phyloP scores from a whole-genome alignment of 2,329 filamentous ascomycete species.

The Aureobasidium pullulans region DNA sequence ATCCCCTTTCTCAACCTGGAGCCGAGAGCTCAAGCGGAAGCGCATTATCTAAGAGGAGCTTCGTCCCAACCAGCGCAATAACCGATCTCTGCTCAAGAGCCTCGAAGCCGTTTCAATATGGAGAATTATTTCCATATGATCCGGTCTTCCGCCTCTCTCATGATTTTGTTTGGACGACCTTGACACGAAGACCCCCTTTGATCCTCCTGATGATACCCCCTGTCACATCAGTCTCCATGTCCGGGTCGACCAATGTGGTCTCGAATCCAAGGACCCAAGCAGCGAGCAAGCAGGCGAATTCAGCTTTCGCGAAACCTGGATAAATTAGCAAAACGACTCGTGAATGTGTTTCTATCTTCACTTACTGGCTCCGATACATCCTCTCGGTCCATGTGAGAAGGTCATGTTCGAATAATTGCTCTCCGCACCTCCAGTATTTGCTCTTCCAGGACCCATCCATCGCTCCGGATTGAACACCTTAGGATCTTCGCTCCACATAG shows the following conservation, averaged over 20 bases:
- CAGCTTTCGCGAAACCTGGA: constrained; percentile 21
- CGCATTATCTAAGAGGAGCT: too few relatives aligned
- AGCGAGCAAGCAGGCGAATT: constrained; percentile 22
- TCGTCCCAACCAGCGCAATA: too few relatives aligned
- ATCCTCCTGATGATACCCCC: constrained; percentile 12
- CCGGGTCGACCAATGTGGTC: constrained; percentile 14
- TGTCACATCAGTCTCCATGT: constrained; percentile 11
- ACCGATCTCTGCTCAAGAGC: too few relatives aligned
- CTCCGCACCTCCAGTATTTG: constrained; percentile 31
- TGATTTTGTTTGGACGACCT: constrained; percentile 10
- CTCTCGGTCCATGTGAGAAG: constrained; percentile 34
- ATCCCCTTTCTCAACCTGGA: neutral
- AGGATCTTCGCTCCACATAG: constrained; percentile 36
- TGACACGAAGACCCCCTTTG: constrained; percentile 13
- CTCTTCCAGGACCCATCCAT: constrained; percentile 34
- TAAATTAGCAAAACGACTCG: neutral
- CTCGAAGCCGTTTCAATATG: too few relatives aligned
- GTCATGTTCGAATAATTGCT: constrained; percentile 37
- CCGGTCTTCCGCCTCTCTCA: neutral
- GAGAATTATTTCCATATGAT: too few relatives aligned
- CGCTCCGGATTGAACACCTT: constrained; percentile 37
- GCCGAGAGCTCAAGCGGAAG: neutral
- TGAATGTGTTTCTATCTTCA: neutral
- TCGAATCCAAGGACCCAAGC: constrained; percentile 20
- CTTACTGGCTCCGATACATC: constrained; percentile 24